Base-by-base conservation (phyloP, 306 rosid genomes). In the Cicer pinnatifidum region DNA sequence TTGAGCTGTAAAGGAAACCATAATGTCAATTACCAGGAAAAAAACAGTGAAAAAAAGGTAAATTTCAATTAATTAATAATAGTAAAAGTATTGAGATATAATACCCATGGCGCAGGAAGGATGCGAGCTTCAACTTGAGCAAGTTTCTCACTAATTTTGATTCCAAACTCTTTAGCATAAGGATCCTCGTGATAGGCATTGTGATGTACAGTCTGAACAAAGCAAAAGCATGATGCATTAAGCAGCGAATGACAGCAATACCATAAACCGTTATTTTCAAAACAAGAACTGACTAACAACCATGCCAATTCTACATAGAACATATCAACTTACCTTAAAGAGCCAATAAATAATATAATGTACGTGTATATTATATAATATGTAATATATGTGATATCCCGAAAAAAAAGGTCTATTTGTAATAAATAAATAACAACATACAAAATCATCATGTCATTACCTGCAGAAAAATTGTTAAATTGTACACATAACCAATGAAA, bases 71-170 rank as follows among this genome's bases (percentile, higher is more conserved):
- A 3, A 28, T 28, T 20, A 76, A 15, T 1, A 12, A 28, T 12
- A 0, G 20, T 11, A 13, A 53, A 16, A 2, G 64, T 20, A 13
- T 9, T 0, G 0, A 57, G 41, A 69, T 35, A 60, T 52, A 57
- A 71, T 84, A 95, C 99, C 99, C 97, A 85, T 0, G 99, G 99
- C 0, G 97, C 65, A 54, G 99, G 99, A 63, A 95, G 97, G 46
- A 92, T 92, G 56, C 99, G 97, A 33, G 99, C 99, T 84, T 95
- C 99, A 56, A 95, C 97, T 78, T 91, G 91, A 50, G 99, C 99
- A 56, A 95, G 99, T 54, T 67, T 87, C 17, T 86, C 92, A 68
- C 97, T 95, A 45, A 95, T 95, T 75, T 83, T 95, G 9, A 95
- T 95, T 19, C 99, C 97, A 39, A 95, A 95, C 67, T 95, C 99